These are phyloP conservation scores for Rhizophagus prolifer DNA, from an alignment of 192 early-diverging fungal species.

Conservation along the genomic window DNA sequence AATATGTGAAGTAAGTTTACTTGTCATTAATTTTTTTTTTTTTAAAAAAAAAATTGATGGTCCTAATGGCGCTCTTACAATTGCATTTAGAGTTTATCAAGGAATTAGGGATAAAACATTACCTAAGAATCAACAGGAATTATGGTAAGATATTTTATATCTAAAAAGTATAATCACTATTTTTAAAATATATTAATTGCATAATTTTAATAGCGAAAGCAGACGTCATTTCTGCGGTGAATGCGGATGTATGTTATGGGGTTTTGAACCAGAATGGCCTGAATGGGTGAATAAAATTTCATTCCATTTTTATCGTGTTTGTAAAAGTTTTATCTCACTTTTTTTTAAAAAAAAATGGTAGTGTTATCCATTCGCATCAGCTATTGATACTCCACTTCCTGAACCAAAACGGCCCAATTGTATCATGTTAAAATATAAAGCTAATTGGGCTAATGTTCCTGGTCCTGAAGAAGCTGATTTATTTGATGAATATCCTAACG, in stretches of 20 bases:
- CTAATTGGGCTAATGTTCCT: constrained; percentile 49
- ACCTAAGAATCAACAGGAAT: constrained; percentile 37
- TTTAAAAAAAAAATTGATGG: too few species aligned
- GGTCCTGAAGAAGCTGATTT: constrained; percentile 32
- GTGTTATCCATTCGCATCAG: constrained; percentile 50
- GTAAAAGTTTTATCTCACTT: constrained; percentile 31
- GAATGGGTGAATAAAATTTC: constrained; percentile 30
- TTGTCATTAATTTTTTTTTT: not conserved
- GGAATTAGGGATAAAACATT: constrained; percentile 43
- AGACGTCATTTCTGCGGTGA: constrained; percentile 54
- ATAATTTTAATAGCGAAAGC: constrained; percentile 36
- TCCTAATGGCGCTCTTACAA: too few species aligned
- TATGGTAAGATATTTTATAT: constrained; percentile 23
- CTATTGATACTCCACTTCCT: constrained; percentile 58
- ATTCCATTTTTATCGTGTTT: constrained; percentile 33
- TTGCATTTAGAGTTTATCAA: constrained; percentile 38
- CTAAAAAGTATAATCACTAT: not conserved
- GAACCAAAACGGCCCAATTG: constrained; percentile 35
- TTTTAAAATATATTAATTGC: not conserved
- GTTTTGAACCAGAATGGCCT: constrained; percentile 27
- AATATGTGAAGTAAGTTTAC: constrained; percentile 31
- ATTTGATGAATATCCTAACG: constrained; percentile 54
- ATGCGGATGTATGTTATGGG: constrained; percentile 58
- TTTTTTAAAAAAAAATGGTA: constrained; percentile 22
- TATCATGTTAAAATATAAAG: constrained; percentile 48